A percentile compares a stretch with the other conserved stretches of the same genome.
Conservation (phyloP, 768 basidiomycete genomes). For the Suillus plorans region DNA sequence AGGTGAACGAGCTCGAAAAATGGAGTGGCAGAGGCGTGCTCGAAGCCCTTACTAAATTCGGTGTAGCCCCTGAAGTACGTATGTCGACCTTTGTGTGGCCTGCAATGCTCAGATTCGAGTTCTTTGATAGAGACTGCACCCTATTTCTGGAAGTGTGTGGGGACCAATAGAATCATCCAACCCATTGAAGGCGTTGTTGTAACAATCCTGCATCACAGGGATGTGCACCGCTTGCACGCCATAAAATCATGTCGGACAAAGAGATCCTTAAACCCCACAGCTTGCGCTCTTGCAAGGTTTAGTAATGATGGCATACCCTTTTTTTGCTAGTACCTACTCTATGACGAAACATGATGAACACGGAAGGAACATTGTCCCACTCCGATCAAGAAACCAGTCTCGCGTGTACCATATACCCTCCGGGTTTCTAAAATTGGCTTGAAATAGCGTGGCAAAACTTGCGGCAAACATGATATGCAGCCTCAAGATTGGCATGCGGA, state of each 20-base stretch:
- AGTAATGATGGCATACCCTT: background rate
- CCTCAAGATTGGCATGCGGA: constrained; percentile 2
- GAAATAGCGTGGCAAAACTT: background rate
- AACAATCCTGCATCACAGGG: background rate
- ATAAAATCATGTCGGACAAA: background rate
- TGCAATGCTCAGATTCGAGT: constrained; percentile 13
- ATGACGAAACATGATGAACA: background rate
- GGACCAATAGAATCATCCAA: constrained; percentile 20
- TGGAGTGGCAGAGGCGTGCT: constrained; percentile 64
- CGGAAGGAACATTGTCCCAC: background rate
- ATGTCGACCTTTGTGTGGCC: constrained; percentile 11
- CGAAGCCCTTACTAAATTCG: constrained; percentile 49
- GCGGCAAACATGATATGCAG: background rate
- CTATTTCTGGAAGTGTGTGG: constrained; percentile 60
- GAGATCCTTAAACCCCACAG: background rate
- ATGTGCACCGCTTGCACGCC: background rate
- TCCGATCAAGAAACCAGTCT: background rate
- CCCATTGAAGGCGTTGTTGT: constrained; percentile 13
- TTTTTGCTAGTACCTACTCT: background rate
- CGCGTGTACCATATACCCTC: no score
- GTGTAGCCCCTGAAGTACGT: constrained; percentile 51
- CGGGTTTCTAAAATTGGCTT: background rate
- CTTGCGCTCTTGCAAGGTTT: background rate
- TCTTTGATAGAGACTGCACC: constrained; percentile 47
- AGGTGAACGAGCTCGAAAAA: constrained; percentile 57